A percentile compares a stretch with the other conserved stretches of the same genome.
Conservation (phyloP, 225 moss, liverwort and hornwort species). For the Marchantia paleacea region DNA sequence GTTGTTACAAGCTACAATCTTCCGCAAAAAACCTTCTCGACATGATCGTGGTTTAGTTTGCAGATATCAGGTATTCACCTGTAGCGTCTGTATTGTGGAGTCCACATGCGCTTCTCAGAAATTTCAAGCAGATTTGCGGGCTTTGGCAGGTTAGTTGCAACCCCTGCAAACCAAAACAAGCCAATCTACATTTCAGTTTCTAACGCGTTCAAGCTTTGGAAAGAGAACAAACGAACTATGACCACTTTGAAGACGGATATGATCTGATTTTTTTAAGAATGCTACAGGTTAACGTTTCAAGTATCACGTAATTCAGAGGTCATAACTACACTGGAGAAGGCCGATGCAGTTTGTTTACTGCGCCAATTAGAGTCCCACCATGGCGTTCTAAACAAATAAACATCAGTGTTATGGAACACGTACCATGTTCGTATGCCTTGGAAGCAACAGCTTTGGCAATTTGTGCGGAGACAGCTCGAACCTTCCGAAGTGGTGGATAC, state of each 20-base stretch:
- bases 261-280: no score
- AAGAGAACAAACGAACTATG: no score
- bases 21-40: not conserved
- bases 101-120: conserved; percentile 42
- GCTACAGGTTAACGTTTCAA: no score
- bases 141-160: conserved; percentile 48
- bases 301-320: no score
- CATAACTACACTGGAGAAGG: not conserved
- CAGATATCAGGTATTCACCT: conserved; percentile 19
- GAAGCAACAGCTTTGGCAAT: conserved; percentile 79
- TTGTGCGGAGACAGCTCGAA: conserved; percentile 78
- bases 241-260: no score
- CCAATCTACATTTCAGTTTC: not conserved
- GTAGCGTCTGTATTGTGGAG: conserved; percentile 43
- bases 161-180: conserved; percentile 23
- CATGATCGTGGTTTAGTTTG: not conserved
- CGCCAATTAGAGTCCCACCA: not conserved
- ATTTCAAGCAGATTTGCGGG: conserved; percentile 37
- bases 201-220: not conserved
- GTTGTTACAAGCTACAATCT: not conserved
- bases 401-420: not conserved
- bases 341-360: not conserved
- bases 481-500: conserved; percentile 72
- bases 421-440: conserved; percentile 86
- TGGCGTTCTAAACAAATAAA: not conserved